Conservation (phyloP, 306 rosid genomes). For the Prinsepia uniflora region DNA sequence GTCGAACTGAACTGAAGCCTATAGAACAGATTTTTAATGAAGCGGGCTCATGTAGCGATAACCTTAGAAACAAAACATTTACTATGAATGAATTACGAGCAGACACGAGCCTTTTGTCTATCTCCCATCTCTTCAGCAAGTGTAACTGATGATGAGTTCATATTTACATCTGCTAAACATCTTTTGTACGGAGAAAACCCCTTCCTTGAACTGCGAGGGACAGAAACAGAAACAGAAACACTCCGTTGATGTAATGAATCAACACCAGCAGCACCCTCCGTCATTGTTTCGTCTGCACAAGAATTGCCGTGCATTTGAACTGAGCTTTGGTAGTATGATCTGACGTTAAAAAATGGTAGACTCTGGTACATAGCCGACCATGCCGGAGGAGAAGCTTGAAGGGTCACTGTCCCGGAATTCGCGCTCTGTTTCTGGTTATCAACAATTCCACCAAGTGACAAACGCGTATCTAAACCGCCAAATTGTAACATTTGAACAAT, state of each 20-base stretch:
- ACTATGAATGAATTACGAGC: slow-evolving; percentile 37
- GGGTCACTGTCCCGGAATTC: slow-evolving; percentile 17
- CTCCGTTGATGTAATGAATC: slow-evolving; percentile 34
- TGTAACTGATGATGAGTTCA: slow-evolving; percentile 36
- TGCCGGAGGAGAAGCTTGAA: slow-evolving; percentile 30
- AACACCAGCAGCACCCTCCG: neutral
- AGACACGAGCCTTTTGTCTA: slow-evolving; percentile 68
- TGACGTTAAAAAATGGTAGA: slow-evolving; percentile 30
- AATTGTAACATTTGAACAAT: slow-evolving; percentile 33
- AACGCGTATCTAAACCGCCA: slow-evolving; percentile 29
- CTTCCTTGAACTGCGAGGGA: slow-evolving; percentile 38
- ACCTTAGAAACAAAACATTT: neutral
- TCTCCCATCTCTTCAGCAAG: slow-evolving; percentile 47
- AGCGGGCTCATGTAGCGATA: neutral
- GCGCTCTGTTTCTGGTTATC: slow-evolving; percentile 29
- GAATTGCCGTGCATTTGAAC: slow-evolving; percentile 29
- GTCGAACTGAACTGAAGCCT: neutral
- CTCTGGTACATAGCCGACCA: slow-evolving; percentile 44
- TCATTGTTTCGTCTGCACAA: slow-evolving; percentile 26
- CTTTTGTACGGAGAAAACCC: slow-evolving; percentile 88
- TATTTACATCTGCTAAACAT: slow-evolving; percentile 66
- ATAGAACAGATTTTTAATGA: neutral
- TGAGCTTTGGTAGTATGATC: slow-evolving; percentile 26
- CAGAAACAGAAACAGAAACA: neutral
- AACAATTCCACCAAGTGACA: slow-evolving; percentile 48